phyloP scores from a whole-genome alignment of 257 asterid species.

The Solanum chiquidenum region DNA sequence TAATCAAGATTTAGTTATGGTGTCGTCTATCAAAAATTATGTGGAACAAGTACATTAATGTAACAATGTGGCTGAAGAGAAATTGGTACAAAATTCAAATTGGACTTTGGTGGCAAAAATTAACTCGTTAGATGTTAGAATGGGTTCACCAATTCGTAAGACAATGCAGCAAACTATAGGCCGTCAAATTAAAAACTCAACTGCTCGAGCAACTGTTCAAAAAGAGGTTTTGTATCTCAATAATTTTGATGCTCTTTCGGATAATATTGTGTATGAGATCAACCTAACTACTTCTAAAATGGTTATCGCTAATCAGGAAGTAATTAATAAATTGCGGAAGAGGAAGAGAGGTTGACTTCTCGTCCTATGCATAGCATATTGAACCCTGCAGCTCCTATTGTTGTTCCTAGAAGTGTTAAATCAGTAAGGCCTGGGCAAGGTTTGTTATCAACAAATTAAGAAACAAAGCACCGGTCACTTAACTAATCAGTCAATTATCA shows the following conservation, averaged over 20 bases:
- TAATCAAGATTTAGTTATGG: too few species aligned
- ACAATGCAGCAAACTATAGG: not conserved
- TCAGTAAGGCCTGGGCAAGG: not conserved
- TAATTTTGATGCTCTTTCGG: not conserved
- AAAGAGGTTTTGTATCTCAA: not conserved
- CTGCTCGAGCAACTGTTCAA: not conserved
- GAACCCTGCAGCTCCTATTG: not conserved
- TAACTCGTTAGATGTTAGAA: not conserved
- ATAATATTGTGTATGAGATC: not conserved
- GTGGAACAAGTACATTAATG: not conserved
- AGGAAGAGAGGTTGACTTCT: not conserved
- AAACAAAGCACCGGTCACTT: too few species aligned
- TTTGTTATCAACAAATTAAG: too few species aligned
- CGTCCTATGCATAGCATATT: not conserved
- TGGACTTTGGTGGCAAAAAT: not conserved
- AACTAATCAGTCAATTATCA: too few species aligned
- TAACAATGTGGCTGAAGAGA: not conserved
- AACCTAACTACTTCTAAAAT: not conserved
- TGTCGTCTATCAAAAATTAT: rapidly evolving
- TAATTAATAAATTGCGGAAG: not conserved
- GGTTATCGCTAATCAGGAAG: too few species aligned
- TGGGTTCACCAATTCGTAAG: not conserved
- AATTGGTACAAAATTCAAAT: not conserved
- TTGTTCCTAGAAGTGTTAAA: not conserved
- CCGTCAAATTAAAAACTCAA: not conserved